These are phyloP conservation scores for Amanita phalloides DNA, from an alignment of 768 basidiomycete species.

Conservation along the genomic window DNA sequence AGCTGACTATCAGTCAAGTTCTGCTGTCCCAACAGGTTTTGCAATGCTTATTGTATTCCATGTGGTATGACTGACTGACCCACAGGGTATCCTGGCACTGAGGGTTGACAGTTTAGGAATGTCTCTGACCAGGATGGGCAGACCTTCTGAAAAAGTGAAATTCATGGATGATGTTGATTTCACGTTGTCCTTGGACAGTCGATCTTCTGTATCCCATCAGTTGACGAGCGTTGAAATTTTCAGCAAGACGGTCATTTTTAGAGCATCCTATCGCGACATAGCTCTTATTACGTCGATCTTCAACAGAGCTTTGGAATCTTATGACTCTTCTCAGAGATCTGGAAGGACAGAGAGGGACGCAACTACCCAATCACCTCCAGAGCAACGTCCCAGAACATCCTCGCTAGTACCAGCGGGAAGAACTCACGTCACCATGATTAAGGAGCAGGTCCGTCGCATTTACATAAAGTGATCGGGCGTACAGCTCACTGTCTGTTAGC, in stretches of 20 bases:
- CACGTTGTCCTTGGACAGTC: conserved; percentile 78
- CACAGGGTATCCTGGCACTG: conserved; percentile 70
- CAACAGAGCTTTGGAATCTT: conserved; percentile 81
- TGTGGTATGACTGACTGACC: conserved; percentile 3
- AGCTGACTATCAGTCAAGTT: conserved; percentile 73
- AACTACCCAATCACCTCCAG: neutral
- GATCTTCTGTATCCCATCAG: conserved; percentile 56
- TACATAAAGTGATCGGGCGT: neutral
- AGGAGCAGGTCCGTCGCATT: conserved; percentile 57
- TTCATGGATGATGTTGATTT: conserved; percentile 91
- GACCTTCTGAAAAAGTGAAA: conserved; percentile 69
- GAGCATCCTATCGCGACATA: conserved; percentile 94
- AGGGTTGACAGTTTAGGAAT: conserved; percentile 80
- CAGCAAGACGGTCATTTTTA: conserved; percentile 76
- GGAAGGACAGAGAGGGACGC: neutral
- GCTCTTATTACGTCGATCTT: conserved; percentile 78
- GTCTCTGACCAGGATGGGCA: conserved; percentile 88
- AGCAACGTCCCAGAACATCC: neutral
- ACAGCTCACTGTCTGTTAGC: conserved; percentile 27
- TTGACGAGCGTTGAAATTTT: conserved; percentile 79
- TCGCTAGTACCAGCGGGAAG: conserved; percentile 19
- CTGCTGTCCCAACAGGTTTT: conserved; percentile 83
- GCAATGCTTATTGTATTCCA: neutral
- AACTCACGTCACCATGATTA: conserved; percentile 45
- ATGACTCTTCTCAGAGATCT: conserved; percentile 30